Evolutionary conservation across 1,284 basidiomycete species (phyloP).

Genomic region (Ustilago curta): DNA sequence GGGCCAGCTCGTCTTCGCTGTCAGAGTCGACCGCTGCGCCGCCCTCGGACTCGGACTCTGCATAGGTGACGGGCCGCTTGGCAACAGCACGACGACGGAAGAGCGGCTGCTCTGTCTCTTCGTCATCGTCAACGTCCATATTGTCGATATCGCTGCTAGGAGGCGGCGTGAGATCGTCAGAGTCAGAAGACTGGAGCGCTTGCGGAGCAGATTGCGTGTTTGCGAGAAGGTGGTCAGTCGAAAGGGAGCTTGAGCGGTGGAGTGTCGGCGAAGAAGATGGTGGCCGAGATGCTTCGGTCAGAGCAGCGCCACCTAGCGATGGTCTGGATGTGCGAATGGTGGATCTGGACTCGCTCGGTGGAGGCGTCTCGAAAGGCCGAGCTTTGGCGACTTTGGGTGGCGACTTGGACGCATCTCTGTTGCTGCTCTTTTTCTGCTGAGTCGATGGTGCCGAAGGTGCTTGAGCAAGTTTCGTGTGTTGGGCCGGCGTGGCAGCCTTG

Average conservation of each 20-base stretch:
- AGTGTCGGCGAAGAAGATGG: conserved; percentile 38
- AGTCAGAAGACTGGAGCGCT: conserved; percentile 15
- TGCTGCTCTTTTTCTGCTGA: conserved; percentile 10
- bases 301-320: not conserved
- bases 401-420: conserved; percentile 15
- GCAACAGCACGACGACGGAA: conserved; percentile 46
- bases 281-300: conserved; percentile 8
- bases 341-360: conserved; percentile 39
- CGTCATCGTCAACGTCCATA: conserved; percentile 48
- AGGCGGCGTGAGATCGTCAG: conserved; percentile 46
- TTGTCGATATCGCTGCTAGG: conserved; percentile 36
- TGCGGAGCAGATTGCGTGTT: conserved; percentile 10
- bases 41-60: conserved; percentile 57
- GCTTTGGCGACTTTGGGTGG: conserved; percentile 7
- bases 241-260: conserved; percentile 42
- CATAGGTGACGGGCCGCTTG: conserved; percentile 53
- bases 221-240: conserved; percentile 27
- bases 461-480: conserved; percentile 1
- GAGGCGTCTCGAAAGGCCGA: conserved; percentile 40
- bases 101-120: conserved; percentile 40
- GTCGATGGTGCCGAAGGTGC: not conserved
- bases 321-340: conserved; percentile 21
- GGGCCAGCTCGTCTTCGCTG: conserved; percentile 39
- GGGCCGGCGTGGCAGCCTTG: conserved; percentile 34
- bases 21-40: conserved; percentile 28